These are phyloP conservation scores for Aspergillus sp. DNA, from an alignment of 2,329 filamentous ascomycete genomes.

Conservation along the genomic window DNA sequence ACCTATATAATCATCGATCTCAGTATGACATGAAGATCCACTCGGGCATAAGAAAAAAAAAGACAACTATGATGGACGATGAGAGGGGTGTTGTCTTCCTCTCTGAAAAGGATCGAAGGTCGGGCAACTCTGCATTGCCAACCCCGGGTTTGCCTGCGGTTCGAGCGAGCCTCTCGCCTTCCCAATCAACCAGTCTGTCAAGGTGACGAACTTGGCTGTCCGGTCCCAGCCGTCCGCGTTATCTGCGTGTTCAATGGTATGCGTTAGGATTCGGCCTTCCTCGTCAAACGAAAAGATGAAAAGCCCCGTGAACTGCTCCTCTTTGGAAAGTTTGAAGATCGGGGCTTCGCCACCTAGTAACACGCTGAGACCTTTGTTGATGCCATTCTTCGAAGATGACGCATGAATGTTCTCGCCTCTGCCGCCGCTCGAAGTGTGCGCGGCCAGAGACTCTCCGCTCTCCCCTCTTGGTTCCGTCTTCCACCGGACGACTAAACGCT, in stretches of 20 bases:
- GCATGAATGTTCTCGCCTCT: neutral
- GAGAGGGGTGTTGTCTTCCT: neutral
- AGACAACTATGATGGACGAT: neutral
- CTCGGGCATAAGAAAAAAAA: too few relatives aligned
- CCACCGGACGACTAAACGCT: constrained; percentile 90
- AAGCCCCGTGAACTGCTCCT: constrained; percentile 76
- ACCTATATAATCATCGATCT: neutral
- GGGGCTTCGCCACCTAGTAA: constrained; percentile 47
- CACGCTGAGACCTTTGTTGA: constrained; percentile 34
- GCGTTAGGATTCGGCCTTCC: constrained; percentile 71
- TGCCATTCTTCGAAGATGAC: constrained; percentile 21
- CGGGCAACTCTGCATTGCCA: constrained; percentile 21
- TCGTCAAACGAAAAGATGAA: constrained; percentile 95
- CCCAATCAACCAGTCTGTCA: constrained; percentile 91
- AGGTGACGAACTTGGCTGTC: constrained; percentile 74
- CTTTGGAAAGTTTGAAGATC: constrained; percentile 46
- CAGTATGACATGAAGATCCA: neutral
- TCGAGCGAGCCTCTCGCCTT: constrained; percentile 52
- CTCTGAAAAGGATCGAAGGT: neutral
- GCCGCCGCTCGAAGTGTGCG: neutral
- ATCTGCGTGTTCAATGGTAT: constrained; percentile 91
- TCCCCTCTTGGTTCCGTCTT: constrained; percentile 49
- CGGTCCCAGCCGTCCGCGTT: constrained; percentile 75
- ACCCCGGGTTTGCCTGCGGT: constrained; percentile 17
- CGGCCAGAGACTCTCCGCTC: constrained; percentile 2